Evolutionary conservation across 2,329 filamentous ascomycete species (phyloP).

Genomic region (Penicillium sclerotiorum): DNA sequence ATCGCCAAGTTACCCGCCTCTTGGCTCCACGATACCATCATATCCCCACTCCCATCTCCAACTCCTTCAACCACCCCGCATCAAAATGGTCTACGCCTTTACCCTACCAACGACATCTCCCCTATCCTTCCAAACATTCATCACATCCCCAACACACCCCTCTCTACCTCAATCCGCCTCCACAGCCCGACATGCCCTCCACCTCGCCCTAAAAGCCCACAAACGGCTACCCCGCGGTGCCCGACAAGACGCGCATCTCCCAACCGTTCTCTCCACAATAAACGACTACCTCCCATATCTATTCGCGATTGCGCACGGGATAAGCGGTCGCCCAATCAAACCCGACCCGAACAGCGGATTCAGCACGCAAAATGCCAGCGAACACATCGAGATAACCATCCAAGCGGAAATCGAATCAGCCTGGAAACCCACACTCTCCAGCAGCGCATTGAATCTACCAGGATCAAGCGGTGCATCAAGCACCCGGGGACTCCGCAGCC

Average conservation of each 20-base stretch:
- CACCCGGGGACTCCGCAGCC: constrained; percentile 42
- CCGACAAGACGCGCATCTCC: constrained; percentile 71
- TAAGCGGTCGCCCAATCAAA: constrained; percentile 48
- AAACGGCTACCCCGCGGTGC: constrained; percentile 73
- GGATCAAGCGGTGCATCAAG: not conserved
- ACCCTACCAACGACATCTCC: constrained; percentile 85
- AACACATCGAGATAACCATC: constrained; percentile 69
- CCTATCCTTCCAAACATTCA: constrained; percentile 76
- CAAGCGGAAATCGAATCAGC: constrained; percentile 67
- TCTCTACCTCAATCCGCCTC: constrained; percentile 82
- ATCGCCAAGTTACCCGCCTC: not conserved
- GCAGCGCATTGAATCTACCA: constrained; percentile 37
- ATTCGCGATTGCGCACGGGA: constrained; percentile 71
- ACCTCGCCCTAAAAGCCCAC: constrained; percentile 82
- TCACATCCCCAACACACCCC: constrained; percentile 81
- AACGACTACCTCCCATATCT: constrained; percentile 83
- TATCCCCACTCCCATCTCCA: constrained; percentile 17
- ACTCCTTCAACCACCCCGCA: constrained; percentile 10
- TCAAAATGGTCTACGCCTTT: constrained; percentile 84
- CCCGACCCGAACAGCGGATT: not conserved
- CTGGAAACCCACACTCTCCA: constrained; percentile 82
- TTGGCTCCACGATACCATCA: not conserved
- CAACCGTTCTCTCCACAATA: constrained; percentile 68
- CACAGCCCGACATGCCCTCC: constrained; percentile 79
- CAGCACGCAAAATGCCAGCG: constrained; percentile 40